These are phyloP conservation scores for Vitellaria paradoxa DNA, from an alignment of 179 eudicot genomes.

Conservation along the genomic window DNA sequence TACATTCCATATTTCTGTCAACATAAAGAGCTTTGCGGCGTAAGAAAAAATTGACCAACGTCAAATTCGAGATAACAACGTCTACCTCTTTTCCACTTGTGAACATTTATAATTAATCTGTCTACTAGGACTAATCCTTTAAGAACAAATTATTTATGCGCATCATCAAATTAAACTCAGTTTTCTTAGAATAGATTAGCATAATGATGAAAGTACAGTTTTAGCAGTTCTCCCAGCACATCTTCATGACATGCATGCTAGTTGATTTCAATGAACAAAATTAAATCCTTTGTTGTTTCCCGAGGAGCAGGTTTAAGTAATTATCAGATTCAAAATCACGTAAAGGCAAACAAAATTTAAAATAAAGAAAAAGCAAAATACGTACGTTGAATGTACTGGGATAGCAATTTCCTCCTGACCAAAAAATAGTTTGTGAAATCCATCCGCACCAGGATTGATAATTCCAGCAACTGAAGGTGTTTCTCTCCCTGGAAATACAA, in stretches of 20 bases:
- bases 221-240: neutral
- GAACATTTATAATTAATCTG: neutral
- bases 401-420: constrained; percentile 99
- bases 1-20: neutral
- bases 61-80: neutral
- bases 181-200: neutral
- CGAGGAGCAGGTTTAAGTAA: neutral
- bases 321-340: neutral
- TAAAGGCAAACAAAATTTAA: neutral
- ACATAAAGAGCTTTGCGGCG: neutral
- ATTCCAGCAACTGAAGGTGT: constrained; percentile 99
- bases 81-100: neutral
- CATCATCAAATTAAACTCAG: neutral
- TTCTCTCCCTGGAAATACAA: constrained; percentile 67
- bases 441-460: constrained; percentile 96
- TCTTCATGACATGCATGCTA: constrained; percentile 1
- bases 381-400: constrained; percentile 96
- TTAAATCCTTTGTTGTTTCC: neutral
- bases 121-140: neutral
- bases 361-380: constrained; percentile 15
- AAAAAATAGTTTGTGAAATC: constrained; percentile 93
- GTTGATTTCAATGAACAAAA: neutral
- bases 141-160: neutral
- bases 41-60: neutral
- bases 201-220: neutral